Base-by-base conservation (phyloP, 306 rosid genomes). In the Cucumis melo region DNA sequence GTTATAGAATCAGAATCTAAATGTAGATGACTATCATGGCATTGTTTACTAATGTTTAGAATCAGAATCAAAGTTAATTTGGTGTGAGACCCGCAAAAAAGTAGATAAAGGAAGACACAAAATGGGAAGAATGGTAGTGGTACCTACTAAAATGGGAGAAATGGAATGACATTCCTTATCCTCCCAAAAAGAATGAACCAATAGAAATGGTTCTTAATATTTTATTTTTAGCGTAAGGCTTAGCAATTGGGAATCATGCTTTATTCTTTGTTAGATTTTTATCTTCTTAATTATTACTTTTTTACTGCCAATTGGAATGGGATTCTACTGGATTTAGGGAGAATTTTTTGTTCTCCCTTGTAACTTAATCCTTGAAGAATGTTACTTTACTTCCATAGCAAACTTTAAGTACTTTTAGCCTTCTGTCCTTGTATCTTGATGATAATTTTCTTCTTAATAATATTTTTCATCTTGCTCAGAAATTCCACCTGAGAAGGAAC, bases 401-500 rank as follows among this genome's bases (percentile, higher is more conserved):
- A 42, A 7, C 55, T 23, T 2, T 3, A 24, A 17, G 19, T 50
- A 27, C 24, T 34, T 34, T 41, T 76, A 61, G 24, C 57, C 58
- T 54, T 32, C 9, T 48, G 5, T 53, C 46, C 19, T 73, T 9
- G 32, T 41, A 10, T 10, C n/a, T n/a, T n/a, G n/a, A n/a, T n/a
- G n/a, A n/a, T n/a, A n/a, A n/a, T n/a, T n/a, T n/a, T n/a, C 23
- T 34, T 41, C 59, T 15, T 48, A 0, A 64, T 17, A 16, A 62
- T 21, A 9, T 10, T 41, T 58, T 15, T 77, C 19, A 7, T n/a
- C 70, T 63, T 4, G 27, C 74, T 81, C 87, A 92, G 97, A 92
- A 85, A 83, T 88, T 75, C 96, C 96, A 54, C 89, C 87, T 20
- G 97, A 90, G 76, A 87, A 85, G 84, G 92, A 92, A 79, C 89